Base-by-base conservation (phyloP, 164 flowering plant genomes). In the Aristolochia fimbriata region DNA sequence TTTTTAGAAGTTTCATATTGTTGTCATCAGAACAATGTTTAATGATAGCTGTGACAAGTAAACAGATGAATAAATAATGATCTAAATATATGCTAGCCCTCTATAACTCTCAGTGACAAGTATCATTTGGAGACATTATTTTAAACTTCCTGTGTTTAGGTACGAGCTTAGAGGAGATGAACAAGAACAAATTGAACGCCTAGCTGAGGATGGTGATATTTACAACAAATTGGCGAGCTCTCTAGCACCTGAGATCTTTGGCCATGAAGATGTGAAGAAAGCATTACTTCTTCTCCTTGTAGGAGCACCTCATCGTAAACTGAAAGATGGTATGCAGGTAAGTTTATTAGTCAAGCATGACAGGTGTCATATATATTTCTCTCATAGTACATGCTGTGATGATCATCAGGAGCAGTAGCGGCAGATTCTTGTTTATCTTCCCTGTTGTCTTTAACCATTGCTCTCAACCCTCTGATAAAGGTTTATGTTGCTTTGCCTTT, bases 241-340 rank as follows among this genome's bases (percentile, higher is more conserved):
- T 37, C 70, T 94, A 63, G 97, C 99, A 46, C 99, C 99, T 73
- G 97, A 94, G 77, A 94, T 94, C 70, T 94, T 79, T 74, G 99
- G 99, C 24, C 99, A 94, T 71, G 99, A 94, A 65, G 97, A 91
- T 81, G 83, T 94, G 20, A 94, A 91, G 65, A 91, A 88, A 64
- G 99, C 97, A 50, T 71, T 94, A n/a, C 96, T 94, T 69, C 96
- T 91, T 67, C 97, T 91, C 61, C 91, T 94, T 71, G 97, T 94
- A 27, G 99, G 99, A 67, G 99, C 97, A 64, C 96, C 99, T 70
- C 95, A 86, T 53, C 68, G 95, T 67, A 82, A 87, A 62, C 68
- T 94, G 61, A 91, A 91, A 64, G 99, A 94, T 71, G 99, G 99
- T 60, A 94, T 94, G 99, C 87, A 88, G 96, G 99, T 94, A 82